These are phyloP conservation scores for Nothophoma quercina DNA, from an alignment of 2,329 filamentous ascomycete genomes.

Conservation along the genomic window DNA sequence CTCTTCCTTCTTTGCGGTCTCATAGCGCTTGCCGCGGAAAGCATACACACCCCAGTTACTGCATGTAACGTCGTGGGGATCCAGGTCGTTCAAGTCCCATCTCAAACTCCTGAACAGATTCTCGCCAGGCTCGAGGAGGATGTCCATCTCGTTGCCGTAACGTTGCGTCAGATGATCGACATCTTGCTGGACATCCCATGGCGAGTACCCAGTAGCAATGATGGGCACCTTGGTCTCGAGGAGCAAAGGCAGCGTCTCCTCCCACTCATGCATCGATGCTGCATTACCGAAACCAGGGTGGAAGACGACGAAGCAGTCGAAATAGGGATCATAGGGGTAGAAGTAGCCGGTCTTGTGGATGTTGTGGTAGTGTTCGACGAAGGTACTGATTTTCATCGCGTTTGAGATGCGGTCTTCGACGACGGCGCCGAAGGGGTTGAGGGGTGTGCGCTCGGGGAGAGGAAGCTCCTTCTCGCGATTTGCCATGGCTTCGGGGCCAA, in stretches of 20 bases:
- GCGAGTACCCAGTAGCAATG: conserved; percentile 93
- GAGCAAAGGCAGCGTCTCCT: conserved; percentile 84
- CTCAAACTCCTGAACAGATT: conserved; percentile 91
- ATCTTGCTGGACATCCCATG: conserved; percentile 92
- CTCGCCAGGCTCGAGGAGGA: conserved; percentile 90
- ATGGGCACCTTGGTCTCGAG: conserved; percentile 96
- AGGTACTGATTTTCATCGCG: conserved; percentile 95
- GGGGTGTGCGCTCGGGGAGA: conserved; percentile 80
- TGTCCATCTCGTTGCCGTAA: conserved; percentile 87
- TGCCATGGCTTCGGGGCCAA: conserved; percentile 94
- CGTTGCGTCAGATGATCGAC: conserved; percentile 88
- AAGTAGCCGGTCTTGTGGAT: conserved; percentile 91
- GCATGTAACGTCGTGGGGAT: conserved; percentile 91
- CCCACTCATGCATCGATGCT: conserved; percentile 92
- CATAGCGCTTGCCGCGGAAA: conserved; percentile 95
- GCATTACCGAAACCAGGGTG: conserved; percentile 96
- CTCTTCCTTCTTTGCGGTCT: conserved; percentile 65
- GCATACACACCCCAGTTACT: conserved; percentile 98
- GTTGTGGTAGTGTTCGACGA: conserved; percentile 97
- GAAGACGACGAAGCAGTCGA: conserved; percentile 96
- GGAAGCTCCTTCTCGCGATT: conserved; percentile 95
- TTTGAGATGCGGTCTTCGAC: conserved; percentile 89
- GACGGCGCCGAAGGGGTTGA: conserved; percentile 92
- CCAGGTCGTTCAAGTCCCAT: conserved; percentile 96
- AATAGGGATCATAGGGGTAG: conserved; percentile 95